phyloP scores from a whole-genome alignment of 2,329 filamentous ascomycete species.

The Arthrobotrys conoides region DNA sequence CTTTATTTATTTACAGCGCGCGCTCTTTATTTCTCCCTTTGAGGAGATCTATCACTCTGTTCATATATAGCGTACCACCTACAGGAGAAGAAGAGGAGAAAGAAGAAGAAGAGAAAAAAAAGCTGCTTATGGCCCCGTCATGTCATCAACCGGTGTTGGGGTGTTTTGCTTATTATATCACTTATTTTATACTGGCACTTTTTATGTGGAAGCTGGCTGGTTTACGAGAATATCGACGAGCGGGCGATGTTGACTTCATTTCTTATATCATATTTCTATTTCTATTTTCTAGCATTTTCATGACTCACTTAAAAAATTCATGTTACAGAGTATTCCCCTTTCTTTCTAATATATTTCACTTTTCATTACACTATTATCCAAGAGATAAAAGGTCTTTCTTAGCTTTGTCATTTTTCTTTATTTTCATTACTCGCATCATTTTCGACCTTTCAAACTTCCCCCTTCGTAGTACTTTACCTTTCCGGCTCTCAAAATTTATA shows the following conservation, averaged over 20 bases:
- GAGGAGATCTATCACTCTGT: constrained; percentile 19
- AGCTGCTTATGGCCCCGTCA: constrained; percentile 45
- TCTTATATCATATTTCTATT: constrained; percentile 14
- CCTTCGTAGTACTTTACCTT: neutral
- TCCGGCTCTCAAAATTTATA: neutral
- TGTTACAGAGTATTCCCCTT: constrained; percentile 6
- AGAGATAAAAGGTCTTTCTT: constrained; percentile 1
- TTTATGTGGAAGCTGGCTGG: neutral
- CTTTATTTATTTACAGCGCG: constrained; percentile 18
- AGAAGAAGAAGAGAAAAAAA: constrained; percentile 30
- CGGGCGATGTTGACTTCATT: constrained; percentile 2
- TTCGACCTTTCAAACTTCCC: neutral
- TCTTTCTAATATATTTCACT: constrained; percentile 22
- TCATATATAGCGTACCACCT: constrained; percentile 50
- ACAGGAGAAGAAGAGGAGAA: constrained; percentile 31
- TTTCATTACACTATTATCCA: neutral
- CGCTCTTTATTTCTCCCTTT: constrained; percentile 5
- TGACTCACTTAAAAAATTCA: constrained; percentile 9
- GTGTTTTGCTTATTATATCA: constrained; percentile 41
- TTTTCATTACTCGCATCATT: neutral
- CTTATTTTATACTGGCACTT: constrained; percentile 4
- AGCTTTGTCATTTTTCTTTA: neutral
- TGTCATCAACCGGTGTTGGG: constrained; percentile 53
- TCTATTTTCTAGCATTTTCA: constrained; percentile 7
- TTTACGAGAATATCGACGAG: constrained; percentile 10